Conservation (phyloP, 2,329 filamentous ascomycete species). For the Trichophyton rubrum region DNA sequence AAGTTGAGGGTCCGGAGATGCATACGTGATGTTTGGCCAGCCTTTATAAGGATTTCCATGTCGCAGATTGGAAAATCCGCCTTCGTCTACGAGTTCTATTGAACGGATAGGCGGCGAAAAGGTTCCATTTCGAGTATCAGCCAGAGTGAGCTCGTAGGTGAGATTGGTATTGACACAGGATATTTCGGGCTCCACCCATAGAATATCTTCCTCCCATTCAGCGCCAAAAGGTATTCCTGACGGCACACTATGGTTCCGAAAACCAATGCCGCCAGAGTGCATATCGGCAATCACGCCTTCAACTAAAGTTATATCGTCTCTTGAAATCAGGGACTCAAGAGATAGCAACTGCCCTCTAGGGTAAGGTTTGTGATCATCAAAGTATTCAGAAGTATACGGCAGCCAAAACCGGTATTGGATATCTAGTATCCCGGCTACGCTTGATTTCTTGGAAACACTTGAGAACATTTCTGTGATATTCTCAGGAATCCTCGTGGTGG, state of each 20-base stretch:
- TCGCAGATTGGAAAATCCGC: conserved; percentile 25
- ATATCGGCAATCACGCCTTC: conserved; percentile 37
- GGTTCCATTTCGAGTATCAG: neutral
- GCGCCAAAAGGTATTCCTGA: conserved; percentile 23
- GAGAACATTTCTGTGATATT: conserved; percentile 20
- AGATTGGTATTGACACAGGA: conserved; percentile 31
- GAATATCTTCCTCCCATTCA: conserved; percentile 37
- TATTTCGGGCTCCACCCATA: conserved; percentile 37
- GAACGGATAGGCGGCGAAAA: neutral
- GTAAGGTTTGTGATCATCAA: conserved; percentile 21
- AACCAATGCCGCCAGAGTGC: conserved; percentile 31
- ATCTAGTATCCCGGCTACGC: conserved; percentile 34
- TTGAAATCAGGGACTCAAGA: conserved; percentile 20
- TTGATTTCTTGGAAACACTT: conserved; percentile 23
- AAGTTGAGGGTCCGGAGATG: conserved; percentile 22
- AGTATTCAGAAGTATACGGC: conserved; percentile 13
- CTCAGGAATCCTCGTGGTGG: conserved; percentile 19
- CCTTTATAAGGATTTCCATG: neutral
- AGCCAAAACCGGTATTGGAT: conserved; percentile 26
- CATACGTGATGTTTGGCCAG: neutral
- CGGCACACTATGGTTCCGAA: conserved; percentile 36
- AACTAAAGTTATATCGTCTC: conserved; percentile 23
- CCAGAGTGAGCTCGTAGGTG: conserved; percentile 31
- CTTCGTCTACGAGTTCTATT: conserved; percentile 12
- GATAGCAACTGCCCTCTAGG: conserved; percentile 21